Conservation (phyloP, 2,329 filamentous ascomycete species). For the Kalmusia sp. region DNA sequence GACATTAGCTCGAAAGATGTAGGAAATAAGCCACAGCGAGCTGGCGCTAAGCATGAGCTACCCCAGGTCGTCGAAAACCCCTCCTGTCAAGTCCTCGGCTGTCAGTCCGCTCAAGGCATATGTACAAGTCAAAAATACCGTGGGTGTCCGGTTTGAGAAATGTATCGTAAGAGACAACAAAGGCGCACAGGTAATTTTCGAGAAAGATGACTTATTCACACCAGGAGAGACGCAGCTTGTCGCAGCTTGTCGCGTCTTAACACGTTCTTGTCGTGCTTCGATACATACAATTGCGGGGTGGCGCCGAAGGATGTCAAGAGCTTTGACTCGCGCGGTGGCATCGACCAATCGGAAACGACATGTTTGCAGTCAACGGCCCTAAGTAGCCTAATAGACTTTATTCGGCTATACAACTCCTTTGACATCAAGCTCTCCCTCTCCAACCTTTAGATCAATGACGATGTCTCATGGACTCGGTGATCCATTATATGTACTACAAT, state of each 20-base stretch:
- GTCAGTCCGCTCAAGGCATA: neutral
- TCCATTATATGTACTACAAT: too few species aligned
- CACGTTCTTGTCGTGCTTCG: neutral
- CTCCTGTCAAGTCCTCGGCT: constrained; percentile 32
- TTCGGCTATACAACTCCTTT: too few species aligned
- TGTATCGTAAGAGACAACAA: too few species aligned
- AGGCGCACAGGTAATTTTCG: too few species aligned
- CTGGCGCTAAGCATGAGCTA: constrained; percentile 23
- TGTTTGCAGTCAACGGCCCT: too few species aligned
- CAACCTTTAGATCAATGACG: too few species aligned
- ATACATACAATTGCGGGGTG: neutral
- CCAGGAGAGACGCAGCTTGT: neutral
- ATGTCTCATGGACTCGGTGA: too few species aligned
- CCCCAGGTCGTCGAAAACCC: constrained; percentile 17
- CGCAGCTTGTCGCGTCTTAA: neutral
- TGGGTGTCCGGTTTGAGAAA: neutral
- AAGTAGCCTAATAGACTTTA: too few species aligned
- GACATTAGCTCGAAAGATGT: constrained; percentile 1
- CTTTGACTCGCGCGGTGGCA: too few species aligned
- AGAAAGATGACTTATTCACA: neutral
- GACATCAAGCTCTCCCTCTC: too few species aligned
- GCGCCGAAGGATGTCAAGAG: constrained; percentile 1
- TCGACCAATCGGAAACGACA: constrained; percentile 14
- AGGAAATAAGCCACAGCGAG: constrained; percentile 9
- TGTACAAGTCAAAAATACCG: neutral